phyloP scores from a whole-genome alignment of 2,329 filamentous ascomycete species.

The Cytospora piceae region DNA sequence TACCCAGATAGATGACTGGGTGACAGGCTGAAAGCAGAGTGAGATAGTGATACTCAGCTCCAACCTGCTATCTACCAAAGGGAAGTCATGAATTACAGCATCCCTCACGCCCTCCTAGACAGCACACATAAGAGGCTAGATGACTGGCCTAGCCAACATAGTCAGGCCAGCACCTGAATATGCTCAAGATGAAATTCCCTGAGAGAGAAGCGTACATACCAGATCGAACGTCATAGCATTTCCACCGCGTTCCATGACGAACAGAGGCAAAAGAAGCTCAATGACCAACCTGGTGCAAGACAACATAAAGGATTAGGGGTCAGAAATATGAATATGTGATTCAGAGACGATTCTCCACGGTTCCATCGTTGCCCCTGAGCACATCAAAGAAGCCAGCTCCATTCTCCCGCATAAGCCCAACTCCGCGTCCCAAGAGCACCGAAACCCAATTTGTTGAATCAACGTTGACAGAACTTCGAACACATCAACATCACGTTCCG shows the following conservation, averaged over 20 bases:
- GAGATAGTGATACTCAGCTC: neutral
- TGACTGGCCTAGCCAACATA: neutral
- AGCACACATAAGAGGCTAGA: neutral
- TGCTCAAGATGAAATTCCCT: neutral
- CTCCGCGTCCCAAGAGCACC: conserved; percentile 7
- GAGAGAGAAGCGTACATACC: neutral
- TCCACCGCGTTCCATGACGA: neutral
- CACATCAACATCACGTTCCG: neutral
- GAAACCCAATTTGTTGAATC: neutral
- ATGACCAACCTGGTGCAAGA: neutral
- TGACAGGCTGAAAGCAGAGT: neutral
- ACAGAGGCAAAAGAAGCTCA: neutral
- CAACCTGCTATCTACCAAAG: neutral
- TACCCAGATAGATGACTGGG: neutral
- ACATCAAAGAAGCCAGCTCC: conserved; percentile 1
- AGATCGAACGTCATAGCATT: neutral
- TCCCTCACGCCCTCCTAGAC: neutral
- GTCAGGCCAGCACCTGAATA: neutral
- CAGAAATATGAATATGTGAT: conserved; percentile 2
- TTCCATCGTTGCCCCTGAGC: neutral
- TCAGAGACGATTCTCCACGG: conserved; percentile 3
- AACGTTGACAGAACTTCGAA: neutral
- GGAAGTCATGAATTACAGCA: neutral
- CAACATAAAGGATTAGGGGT: neutral
- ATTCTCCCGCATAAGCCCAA: neutral